Evolutionary conservation across 176 grass and related monocot species (phyloP), one percentile per base, ranked within the genome.

Genomic region (Cenchrus americanus): DNA sequence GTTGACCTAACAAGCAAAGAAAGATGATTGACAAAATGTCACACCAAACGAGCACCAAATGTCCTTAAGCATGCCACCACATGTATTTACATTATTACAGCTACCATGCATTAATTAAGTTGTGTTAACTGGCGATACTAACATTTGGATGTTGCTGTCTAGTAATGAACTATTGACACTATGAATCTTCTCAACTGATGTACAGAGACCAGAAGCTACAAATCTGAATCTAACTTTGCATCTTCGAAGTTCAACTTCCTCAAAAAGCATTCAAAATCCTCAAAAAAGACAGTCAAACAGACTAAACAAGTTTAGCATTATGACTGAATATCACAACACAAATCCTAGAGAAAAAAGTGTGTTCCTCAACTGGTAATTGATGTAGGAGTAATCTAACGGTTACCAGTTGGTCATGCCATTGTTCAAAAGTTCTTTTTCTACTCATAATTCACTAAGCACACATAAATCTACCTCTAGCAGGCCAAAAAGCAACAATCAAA

Each of bases 21-120:
- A 86, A 80, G 15, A 53, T 22, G 15, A 37, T 72, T 44, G 14
- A 65, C 8, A 64, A 44, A 47, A 71, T 54, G 76, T 42, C 44
- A 44, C 37, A 73, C n/a, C 57, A 80, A 79, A 86, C 18, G 5
- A 52, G 41, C n/a, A 69, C 65, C 42, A 78, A 78, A 79, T 53
- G 19, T 69, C 57, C 43, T 50, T 50, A 72, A 58, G 64, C 43
- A 41, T 30, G 66, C 44, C 49, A 62, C 14, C 60, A 44, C 30
- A n/a, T 22, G 41, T 72, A 62, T 61, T 66, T 60, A 66, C 11
- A 41, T 61, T 71, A 37, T 24, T 70, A 78, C 5, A 41, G 15
- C 75, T 22, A 73, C n/a, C 34, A 80, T 22, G 37, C 19, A 53
- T 61, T 61, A 19, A 8, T 14, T 40, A 71, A 62, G 69, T 62